phyloP scores from a whole-genome alignment of 2,329 filamentous ascomycete genomes.

The Lachnellula arida region DNA sequence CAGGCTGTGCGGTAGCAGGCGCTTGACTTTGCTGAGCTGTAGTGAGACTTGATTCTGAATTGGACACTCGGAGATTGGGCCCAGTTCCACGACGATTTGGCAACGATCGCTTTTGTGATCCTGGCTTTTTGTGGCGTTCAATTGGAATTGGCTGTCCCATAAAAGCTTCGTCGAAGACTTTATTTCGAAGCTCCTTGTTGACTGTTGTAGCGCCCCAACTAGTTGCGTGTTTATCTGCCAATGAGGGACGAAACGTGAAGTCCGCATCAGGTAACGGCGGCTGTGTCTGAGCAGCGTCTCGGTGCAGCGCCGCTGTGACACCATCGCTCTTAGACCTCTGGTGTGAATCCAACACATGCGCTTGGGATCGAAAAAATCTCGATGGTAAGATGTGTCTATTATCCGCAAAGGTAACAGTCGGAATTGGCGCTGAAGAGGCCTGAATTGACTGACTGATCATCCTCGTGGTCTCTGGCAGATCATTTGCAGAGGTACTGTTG shows the following conservation, averaged over 20 bases:
- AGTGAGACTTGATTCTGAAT: slow-evolving; percentile 31
- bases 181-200: slow-evolving; percentile 81
- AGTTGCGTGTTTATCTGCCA: slow-evolving; percentile 55
- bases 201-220: slow-evolving; percentile 90
- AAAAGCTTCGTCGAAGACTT: slow-evolving; percentile 90
- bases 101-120: slow-evolving; percentile 58
- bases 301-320: slow-evolving; percentile 32
- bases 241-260: slow-evolving; percentile 34
- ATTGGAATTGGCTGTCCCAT: slow-evolving; percentile 76
- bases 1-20: slow-evolving; percentile 32
- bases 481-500: slow-evolving; percentile 24
- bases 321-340: slow-evolving; percentile 22
- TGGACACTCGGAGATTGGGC: slow-evolving; percentile 32
- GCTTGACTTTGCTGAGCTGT: slow-evolving; percentile 18
- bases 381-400: slow-evolving; percentile 91
- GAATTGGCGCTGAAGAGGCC: slow-evolving; percentile 59
- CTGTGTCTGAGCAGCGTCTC: slow-evolving; percentile 24
- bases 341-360: slow-evolving; percentile 35
- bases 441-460: slow-evolving; percentile 73
- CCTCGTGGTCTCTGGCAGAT: slow-evolving; percentile 35
- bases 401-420: slow-evolving; percentile 89
- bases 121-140: slow-evolving; percentile 67
- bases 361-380: slow-evolving; percentile 64
- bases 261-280: slow-evolving; percentile 13
- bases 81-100: slow-evolving; percentile 45